These are phyloP conservation scores for Codiaeum variegatum DNA, from an alignment of 441 rosid species.

Conservation along the genomic window DNA sequence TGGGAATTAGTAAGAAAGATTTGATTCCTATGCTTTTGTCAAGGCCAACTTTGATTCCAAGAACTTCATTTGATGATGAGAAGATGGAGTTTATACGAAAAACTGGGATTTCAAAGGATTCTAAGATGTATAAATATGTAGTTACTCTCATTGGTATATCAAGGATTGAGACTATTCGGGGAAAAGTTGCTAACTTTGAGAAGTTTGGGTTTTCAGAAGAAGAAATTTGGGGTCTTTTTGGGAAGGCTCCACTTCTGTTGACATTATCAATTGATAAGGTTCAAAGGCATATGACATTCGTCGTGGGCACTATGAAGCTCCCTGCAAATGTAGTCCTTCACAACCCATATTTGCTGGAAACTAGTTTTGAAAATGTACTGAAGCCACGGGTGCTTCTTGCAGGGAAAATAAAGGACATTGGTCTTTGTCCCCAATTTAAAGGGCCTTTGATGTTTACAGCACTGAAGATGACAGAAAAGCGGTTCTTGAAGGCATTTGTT, in stretches of 20 bases:
- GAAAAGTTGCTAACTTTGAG: conserved; percentile 66
- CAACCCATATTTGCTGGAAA: conserved; percentile 46
- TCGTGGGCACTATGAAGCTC: conserved; percentile 52
- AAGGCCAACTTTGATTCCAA: conserved; percentile 62
- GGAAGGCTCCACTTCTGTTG: conserved; percentile 40
- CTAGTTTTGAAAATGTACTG: conserved; percentile 50
- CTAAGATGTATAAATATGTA: conserved; percentile 75
- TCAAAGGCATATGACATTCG: conserved; percentile 80
- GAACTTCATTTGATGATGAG: conserved; percentile 55
- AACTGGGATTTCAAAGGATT: conserved; percentile 40
- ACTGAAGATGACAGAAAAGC: conserved; percentile 56
- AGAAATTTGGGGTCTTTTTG: conserved; percentile 48
- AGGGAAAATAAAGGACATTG: conserved; percentile 56
- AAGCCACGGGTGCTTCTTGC: conserved; percentile 59
- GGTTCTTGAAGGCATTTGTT: conserved; percentile 7
- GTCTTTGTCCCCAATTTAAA: conserved; percentile 43
- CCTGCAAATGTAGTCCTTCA: conserved; percentile 16
- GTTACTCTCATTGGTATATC: conserved; percentile 57
- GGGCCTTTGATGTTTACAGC: conserved; percentile 42
- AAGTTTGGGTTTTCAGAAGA: conserved; percentile 53
- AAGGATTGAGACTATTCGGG: conserved; percentile 56
- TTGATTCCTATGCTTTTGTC: conserved; percentile 58
- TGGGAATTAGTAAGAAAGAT: conserved; percentile 49
- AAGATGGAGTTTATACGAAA: conserved; percentile 54
- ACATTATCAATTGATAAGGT: conserved; percentile 70